phyloP scores from a whole-genome alignment of 208 protist species.

The Trypanosoma grayi region DNA sequence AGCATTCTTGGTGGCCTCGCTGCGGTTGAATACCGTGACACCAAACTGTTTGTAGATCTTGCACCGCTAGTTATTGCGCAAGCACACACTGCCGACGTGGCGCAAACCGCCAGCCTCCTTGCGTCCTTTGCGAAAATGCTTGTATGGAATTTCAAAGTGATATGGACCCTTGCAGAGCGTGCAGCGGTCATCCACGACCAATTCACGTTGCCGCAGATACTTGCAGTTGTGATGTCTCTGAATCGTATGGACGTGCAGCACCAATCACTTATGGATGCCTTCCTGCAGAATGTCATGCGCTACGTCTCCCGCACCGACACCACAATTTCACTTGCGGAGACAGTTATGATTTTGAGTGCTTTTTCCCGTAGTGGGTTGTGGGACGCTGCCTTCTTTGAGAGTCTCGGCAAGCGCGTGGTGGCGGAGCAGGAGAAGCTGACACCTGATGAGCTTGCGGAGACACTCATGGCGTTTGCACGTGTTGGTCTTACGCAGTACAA shows the following conservation, averaged over 20 bases:
- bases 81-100: conserved; percentile 11
- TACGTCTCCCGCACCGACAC: neutral
- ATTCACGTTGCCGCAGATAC: conserved; percentile 37
- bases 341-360: conserved; percentile 28
- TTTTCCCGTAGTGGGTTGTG: conserved; percentile 26
- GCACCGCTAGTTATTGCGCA: conserved; percentile 33
- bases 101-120: conserved; percentile 40
- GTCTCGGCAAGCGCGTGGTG: conserved; percentile 18
- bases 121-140: conserved; percentile 74
- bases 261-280: conserved; percentile 17
- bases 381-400: conserved; percentile 25
- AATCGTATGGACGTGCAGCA: conserved; percentile 70
- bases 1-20: conserved; percentile 54
- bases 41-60: conserved; percentile 60
- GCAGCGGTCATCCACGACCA: conserved; percentile 20
- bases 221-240: conserved; percentile 58
- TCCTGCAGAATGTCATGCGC: conserved; percentile 21
- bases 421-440: conserved; percentile 20
- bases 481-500: conserved; percentile 24
- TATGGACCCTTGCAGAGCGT: conserved; percentile 56
- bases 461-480: conserved; percentile 63
- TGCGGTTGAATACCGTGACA: conserved; percentile 56
- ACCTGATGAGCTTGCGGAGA: conserved; percentile 53
- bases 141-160: conserved; percentile 69
- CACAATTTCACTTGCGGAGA: conserved; percentile 4